A percentile compares a stretch with the other conserved stretches of the same genome.
Conservation (phyloP, 768 basidiomycete genomes). For the Tulasnella sp. region DNA sequence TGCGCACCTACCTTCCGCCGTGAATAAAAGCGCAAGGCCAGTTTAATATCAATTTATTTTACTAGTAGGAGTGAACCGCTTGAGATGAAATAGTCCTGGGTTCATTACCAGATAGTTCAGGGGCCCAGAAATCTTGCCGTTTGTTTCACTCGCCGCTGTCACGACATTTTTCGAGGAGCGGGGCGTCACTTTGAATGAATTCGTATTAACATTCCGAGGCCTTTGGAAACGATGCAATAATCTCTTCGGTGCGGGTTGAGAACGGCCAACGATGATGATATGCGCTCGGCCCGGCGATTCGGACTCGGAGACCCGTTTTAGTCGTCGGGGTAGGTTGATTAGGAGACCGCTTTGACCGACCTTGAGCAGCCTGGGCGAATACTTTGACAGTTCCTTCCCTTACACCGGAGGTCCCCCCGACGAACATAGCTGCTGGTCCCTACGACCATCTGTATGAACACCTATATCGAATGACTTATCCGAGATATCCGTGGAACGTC, state of each 20-base stretch:
- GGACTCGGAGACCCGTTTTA: neutral
- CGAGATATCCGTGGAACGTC: too few relatives aligned
- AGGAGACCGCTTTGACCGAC: neutral
- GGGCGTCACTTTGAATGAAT: slow-evolving; percentile 37
- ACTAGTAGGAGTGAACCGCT: slow-evolving; percentile 23
- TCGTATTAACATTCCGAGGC: slow-evolving; percentile 34
- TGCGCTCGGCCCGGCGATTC: slow-evolving; percentile 21
- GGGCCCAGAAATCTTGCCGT: neutral
- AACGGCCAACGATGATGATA: slow-evolving; percentile 33
- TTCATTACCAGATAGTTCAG: slow-evolving; percentile 28
- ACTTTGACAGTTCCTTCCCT: slow-evolving; percentile 25
- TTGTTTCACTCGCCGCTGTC: neutral
- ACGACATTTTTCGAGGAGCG: slow-evolving; percentile 33
- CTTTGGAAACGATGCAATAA: slow-evolving; percentile 32
- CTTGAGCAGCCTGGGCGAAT: slow-evolving; percentile 28
- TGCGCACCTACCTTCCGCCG: slow-evolving; percentile 28
- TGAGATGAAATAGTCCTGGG: slow-evolving; percentile 25
- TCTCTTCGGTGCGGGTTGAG: slow-evolving; percentile 31
- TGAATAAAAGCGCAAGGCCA: slow-evolving; percentile 31
- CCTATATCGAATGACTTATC: too few relatives aligned
- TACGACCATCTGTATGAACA: slow-evolving; percentile 18
- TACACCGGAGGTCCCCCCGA: slow-evolving; percentile 31
- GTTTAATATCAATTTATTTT: slow-evolving; percentile 30
- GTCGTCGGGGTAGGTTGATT: neutral
- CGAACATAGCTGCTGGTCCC: slow-evolving; percentile 29